Percentiles rank a stretch among this genome's conserved stretches.
Conservation (phyloP, 176 grass and related monocot species). For the bread wheat (Triticum aestivum) region IWGSC_CS_RefSeq_v2.1 NC_057807.1:474270320-474270819, state of each 20-base stretch:
- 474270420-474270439: constrained; percentile 32
- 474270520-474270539: constrained; percentile 93
- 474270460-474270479: constrained; percentile 61
- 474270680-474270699: constrained; percentile 78
- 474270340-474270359: constrained; percentile 80
- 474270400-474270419: constrained; percentile 7
- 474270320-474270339: constrained; percentile 69
- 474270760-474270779: constrained; percentile 88
- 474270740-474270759: constrained; percentile 79
- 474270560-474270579: not conserved
- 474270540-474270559: constrained; percentile 20
- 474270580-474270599: not conserved
- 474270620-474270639: constrained; percentile 88
- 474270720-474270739: constrained; percentile 95
- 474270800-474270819: not conserved
- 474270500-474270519: constrained; percentile 38
- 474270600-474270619: constrained; percentile 26
- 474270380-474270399: not conserved
- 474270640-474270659: constrained; percentile 89
- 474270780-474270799: constrained; percentile 4
- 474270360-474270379: not conserved
- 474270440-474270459: constrained; percentile 49
- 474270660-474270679: constrained; percentile 85
- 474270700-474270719: constrained; percentile 66
- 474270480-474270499: constrained; percentile 43